Base-by-base conservation (phyloP, 345 rosid genomes). In the Ailanthus altissimus region DNA sequence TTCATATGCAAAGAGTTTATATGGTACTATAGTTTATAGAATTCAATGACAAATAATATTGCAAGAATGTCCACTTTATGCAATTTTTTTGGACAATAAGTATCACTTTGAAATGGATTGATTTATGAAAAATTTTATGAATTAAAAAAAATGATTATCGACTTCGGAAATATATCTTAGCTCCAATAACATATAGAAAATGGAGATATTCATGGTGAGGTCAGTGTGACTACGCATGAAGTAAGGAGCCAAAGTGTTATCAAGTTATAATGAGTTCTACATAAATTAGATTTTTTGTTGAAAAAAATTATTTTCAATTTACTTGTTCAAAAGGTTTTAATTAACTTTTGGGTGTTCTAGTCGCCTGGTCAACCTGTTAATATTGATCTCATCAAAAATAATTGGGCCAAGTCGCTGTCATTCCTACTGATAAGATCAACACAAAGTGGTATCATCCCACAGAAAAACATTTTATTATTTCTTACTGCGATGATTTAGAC, bases 211-310 rank as follows among this genome's bases (percentile, higher is more conserved):
- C 23, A 49, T 21, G 50, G 56, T 79, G 85, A 82, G 78, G 71
- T 82, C 80, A 84, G 75, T 57, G 77, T 69, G 81, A 80, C 77
- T 32, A 13, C 28, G 15, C 6, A 70, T 79, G 82, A 84, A 81
- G 82, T 82, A 77, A 83, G 78, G 73, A 36, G 10, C 42, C 20
- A 10, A 32, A 32, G 43, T 7, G 16, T 0, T 25, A 15, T 15
- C n/a, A 60, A 18, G 57, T 18, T 5, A 5, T n/a, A n/a, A n/a
- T n/a, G n/a, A n/a, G n/a, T n/a, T n/a, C n/a, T n/a, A n/a, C n/a
- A n/a, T n/a, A n/a, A n/a, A n/a, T n/a, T n/a, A n/a, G n/a, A n/a
- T n/a, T n/a, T n/a, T n/a, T n/a, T n/a, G n/a, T n/a, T n/a, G n/a
- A n/a, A n/a, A n/a, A n/a, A n/a, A n/a, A n/a, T n/a, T n/a, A 5